phyloP scores from a whole-genome alignment of 176 grass and related monocot genomes.

The Lolium perenne region DNA sequence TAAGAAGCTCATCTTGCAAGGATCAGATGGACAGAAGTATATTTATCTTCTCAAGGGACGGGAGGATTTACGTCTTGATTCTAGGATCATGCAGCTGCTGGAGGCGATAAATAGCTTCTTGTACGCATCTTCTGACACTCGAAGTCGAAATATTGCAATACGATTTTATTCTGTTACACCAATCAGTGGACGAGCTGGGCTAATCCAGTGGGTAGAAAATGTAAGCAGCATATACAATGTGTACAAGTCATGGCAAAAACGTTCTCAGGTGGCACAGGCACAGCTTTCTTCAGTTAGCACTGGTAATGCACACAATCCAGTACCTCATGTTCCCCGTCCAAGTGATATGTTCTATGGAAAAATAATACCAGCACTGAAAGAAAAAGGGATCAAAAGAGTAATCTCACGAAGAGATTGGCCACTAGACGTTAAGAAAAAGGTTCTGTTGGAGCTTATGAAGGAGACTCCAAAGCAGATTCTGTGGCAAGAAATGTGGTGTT shows the following conservation, averaged over 20 bases:
- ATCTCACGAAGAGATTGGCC: conserved; percentile 99
- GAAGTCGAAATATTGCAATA: conserved; percentile 68
- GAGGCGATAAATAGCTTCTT: conserved; percentile 89
- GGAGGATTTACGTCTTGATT: conserved; percentile 97
- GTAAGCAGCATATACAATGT: conserved; percentile 97
- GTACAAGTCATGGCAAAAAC: conserved; percentile 95
- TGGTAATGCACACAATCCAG: conserved; percentile 59
- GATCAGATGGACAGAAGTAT: conserved; percentile 93
- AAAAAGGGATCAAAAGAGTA: conserved; percentile 99
- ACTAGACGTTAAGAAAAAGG: conserved; percentile 92
- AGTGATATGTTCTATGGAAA: conserved; percentile 99
- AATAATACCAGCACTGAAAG: conserved; percentile 98
- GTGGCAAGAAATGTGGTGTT: conserved; percentile 97
- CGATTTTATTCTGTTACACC: conserved; percentile 96
- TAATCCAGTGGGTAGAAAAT: conserved; percentile 98
- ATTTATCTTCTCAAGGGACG: conserved; percentile 98
- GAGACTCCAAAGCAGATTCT: conserved; percentile 93
- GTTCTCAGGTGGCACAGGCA: conserved; percentile 70
- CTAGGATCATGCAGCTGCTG: conserved; percentile 93
- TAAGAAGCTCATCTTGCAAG: conserved; percentile 87
- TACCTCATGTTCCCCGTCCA: conserved; percentile 85
- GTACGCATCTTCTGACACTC: conserved; percentile 62
- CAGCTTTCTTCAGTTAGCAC: conserved; percentile 72
- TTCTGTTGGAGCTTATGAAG: conserved; percentile 94
- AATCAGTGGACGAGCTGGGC: conserved; percentile 85